Percentiles rank a stretch among this genome's conserved stretches.
Evolutionary conservation across 805 yeast genomes (phyloP).

Genomic region (Teunomyces tritomae): DNA sequence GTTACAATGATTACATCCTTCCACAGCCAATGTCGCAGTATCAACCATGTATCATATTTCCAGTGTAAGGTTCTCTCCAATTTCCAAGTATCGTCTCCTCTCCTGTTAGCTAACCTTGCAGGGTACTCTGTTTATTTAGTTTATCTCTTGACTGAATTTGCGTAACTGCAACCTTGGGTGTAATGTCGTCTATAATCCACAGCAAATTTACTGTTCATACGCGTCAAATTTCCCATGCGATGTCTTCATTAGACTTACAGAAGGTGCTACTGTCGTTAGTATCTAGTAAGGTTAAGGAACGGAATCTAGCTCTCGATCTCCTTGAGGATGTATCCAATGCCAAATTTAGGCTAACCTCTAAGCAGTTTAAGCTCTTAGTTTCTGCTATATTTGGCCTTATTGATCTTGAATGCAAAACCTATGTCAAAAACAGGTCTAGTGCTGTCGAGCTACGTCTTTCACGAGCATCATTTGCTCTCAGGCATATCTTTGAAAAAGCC

Average conservation of each 20-base stretch:
- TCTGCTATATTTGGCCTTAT: slow-evolving; percentile 24
- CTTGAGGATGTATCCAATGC: slow-evolving; percentile 19
- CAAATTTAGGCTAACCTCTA: slow-evolving; percentile 16
- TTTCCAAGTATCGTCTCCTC: no score
- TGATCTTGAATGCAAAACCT: slow-evolving; percentile 36
- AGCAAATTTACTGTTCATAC: background rate
- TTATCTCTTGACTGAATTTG: no score
- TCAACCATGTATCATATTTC: background rate
- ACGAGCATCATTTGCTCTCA: slow-evolving; percentile 29
- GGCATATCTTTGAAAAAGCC: slow-evolving; percentile 21
- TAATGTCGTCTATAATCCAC: background rate
- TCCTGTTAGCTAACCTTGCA: background rate
- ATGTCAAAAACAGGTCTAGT: slow-evolving; percentile 18
- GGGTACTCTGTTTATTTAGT: background rate
- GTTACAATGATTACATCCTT: background rate
- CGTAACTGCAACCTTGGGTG: background rate
- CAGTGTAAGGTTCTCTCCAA: no score
- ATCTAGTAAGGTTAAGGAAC: slow-evolving; percentile 53
- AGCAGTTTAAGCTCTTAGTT: slow-evolving; percentile 21
- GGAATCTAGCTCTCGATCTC: slow-evolving; percentile 47
- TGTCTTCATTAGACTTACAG: slow-evolving; percentile 17
- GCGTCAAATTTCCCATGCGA: slow-evolving; percentile 1
- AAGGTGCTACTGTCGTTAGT: slow-evolving; percentile 25
- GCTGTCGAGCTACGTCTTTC: slow-evolving; percentile 28
- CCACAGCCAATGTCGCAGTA: background rate